Conservation (phyloP, 768 basidiomycete species). For the Podaxis sp. region DNA sequence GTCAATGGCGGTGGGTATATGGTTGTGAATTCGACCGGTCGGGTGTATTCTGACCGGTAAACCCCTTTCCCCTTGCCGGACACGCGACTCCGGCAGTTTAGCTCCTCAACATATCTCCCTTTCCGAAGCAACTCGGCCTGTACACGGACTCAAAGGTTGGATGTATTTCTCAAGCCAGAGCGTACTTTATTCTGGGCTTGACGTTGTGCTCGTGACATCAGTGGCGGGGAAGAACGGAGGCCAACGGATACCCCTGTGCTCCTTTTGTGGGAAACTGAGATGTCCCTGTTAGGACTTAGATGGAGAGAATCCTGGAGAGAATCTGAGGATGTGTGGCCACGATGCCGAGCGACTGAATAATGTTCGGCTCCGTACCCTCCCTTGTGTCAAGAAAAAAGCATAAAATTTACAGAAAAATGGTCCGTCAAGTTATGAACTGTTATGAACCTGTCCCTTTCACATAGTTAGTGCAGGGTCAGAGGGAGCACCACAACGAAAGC, state of each 20-base stretch:
- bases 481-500: background rate
- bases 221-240: background rate
- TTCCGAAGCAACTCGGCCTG: too few relatives aligned
- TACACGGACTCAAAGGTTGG: background rate
- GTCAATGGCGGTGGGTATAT: background rate
- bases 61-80: background rate
- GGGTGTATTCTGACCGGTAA: constrained; percentile 5
- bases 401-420: background rate
- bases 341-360: background rate
- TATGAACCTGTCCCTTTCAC: background rate
- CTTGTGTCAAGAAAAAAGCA: background rate
- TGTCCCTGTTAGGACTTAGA: background rate
- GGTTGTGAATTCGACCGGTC: background rate
- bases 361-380: background rate
- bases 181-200: background rate
- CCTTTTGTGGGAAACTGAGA: constrained; percentile 3
- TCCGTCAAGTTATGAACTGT: too few relatives aligned
- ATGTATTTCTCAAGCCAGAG: background rate
- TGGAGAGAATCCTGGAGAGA: too few relatives aligned
- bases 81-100: background rate
- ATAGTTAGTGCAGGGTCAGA: background rate
- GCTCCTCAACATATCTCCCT: background rate
- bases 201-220: background rate
- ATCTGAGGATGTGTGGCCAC: background rate
- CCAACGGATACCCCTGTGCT: background rate